Conservation (phyloP, 352 stramenopile genomes). For the Pythium utonaiense region DNA sequence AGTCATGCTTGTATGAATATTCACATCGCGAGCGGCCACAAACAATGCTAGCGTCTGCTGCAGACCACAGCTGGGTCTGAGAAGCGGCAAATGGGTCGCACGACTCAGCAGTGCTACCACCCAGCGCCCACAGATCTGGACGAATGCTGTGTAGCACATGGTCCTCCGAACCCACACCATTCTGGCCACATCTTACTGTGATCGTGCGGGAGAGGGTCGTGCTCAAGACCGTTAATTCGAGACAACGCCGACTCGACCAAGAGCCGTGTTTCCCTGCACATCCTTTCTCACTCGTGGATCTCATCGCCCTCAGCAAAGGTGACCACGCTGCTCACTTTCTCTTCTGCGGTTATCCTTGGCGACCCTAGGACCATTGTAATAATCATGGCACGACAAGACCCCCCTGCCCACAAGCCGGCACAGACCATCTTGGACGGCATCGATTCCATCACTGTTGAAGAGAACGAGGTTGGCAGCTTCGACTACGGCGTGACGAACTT, state of each 20-base stretch:
- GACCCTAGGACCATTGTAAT: neutral
- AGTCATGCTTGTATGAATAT: too few relatives aligned
- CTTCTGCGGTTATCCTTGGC: neutral
- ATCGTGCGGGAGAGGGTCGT: too few relatives aligned
- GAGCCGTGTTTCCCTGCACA: too few relatives aligned
- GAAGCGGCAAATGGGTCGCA: neutral
- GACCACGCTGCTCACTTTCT: neutral
- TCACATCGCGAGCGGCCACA: too few relatives aligned
- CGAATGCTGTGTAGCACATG: neutral
- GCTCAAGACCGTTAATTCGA: too few relatives aligned
- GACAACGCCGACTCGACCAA: too few relatives aligned
- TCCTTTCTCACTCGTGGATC: too few relatives aligned
- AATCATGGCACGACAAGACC: neutral
- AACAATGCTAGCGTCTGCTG: neutral
- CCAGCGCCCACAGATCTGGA: neutral
- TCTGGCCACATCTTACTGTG: too few relatives aligned
- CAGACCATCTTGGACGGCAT: neutral
- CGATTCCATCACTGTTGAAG: neutral
- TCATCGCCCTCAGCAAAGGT: too few relatives aligned
- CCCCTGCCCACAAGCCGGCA: conserved; percentile 1
- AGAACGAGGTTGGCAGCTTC: neutral
- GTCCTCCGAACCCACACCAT: neutral
- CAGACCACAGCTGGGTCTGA: neutral
- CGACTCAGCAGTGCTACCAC: neutral
- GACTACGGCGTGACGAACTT: conserved; percentile 3